Percentiles rank a stretch among this genome's conserved stretches.
phyloP scores from a whole-genome alignment of 768 basidiomycete genomes.

The Trametes coccinea region DNA sequence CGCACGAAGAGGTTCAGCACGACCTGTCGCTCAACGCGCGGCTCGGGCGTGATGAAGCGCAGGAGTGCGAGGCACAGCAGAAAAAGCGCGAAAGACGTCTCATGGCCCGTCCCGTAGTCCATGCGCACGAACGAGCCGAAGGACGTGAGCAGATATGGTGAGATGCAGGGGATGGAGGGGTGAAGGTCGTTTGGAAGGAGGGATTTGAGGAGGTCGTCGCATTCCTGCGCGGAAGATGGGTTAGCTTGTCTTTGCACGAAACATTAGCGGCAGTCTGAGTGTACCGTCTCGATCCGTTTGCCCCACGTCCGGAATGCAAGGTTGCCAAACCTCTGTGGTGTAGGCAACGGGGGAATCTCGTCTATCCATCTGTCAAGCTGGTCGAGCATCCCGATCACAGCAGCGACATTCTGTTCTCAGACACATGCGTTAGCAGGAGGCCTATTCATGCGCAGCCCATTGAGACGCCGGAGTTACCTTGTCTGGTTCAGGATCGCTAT shows the following conservation, averaged over 20 bases:
- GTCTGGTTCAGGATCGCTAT: slow-evolving; percentile 26
- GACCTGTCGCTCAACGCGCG: slow-evolving; percentile 60
- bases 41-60: slow-evolving; percentile 59
- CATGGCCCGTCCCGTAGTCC: slow-evolving; percentile 98
- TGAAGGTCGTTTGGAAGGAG: slow-evolving; percentile 50
- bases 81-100: slow-evolving; percentile 83
- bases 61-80: slow-evolving; percentile 71
- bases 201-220: slow-evolving; percentile 47
- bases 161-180: slow-evolving; percentile 59
- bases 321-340: slow-evolving; percentile 89
- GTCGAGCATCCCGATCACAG: slow-evolving; percentile 58
- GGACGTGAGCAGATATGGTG: slow-evolving; percentile 76
- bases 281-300: slow-evolving; percentile 71
- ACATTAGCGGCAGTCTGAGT: slow-evolving; percentile 24
- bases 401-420: slow-evolving; percentile 44
- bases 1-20: slow-evolving; percentile 67
- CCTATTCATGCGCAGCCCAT: background rate
- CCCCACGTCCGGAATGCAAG: slow-evolving; percentile 89
- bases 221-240: slow-evolving; percentile 42
- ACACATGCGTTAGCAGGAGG: background rate
- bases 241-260: background rate
- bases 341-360: slow-evolving; percentile 70
- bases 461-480: slow-evolving; percentile 8
- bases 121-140: slow-evolving; percentile 91
- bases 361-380: slow-evolving; percentile 74